Evolutionary conservation across 768 basidiomycete genomes (phyloP), one percentile per base, ranked within the genome.

Genomic region (Hortiboletus campestris): DNA sequence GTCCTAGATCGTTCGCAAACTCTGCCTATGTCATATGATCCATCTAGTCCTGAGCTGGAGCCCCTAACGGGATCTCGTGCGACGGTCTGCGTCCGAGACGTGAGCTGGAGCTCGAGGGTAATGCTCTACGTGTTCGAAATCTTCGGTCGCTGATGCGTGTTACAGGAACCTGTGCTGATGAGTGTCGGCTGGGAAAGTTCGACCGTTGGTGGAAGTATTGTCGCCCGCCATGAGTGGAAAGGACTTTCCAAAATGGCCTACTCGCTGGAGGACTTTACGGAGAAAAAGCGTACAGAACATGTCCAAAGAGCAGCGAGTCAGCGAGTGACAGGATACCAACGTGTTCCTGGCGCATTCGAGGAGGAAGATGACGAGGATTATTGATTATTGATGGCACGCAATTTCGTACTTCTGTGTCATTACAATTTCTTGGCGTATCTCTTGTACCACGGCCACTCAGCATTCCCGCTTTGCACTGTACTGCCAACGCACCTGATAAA

Each of bases 141-240:
- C n/a, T 25, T 46, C 34, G 36, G 17, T 45, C 34, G 39, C 45
- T 58, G 19, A 59, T 59, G 22, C 16, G 8, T 20, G 36, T 36
- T 41, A 16, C 67, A 89, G 84, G 88, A 95, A 78, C 94, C 96
- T 38, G 85, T 89, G 20, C 68, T 99, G 45, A 89, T 99, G 86
- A 94, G 89, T 59, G 91, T 90, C 7, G 94, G 85, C 4, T 98
- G 97, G 96, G 85, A 88, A 41, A 79, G 75, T 38, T 75, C 76
- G 29, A 73, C 78, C 6, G 53, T 56, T 32, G 80, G 79, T 19
- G 84, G 86, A 13, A 94, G 92, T 36, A 80, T 85, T 41, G 82
- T 99, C 22, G 96, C 95, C 6, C 80, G 89, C 61, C 97, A 99
- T 63, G 92, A 98, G 73, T 99, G 94, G 92, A 97, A 95, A 72